phyloP scores from a whole-genome alignment of 805 yeast species.

The Wickerhamiella kazuoi region DNA sequence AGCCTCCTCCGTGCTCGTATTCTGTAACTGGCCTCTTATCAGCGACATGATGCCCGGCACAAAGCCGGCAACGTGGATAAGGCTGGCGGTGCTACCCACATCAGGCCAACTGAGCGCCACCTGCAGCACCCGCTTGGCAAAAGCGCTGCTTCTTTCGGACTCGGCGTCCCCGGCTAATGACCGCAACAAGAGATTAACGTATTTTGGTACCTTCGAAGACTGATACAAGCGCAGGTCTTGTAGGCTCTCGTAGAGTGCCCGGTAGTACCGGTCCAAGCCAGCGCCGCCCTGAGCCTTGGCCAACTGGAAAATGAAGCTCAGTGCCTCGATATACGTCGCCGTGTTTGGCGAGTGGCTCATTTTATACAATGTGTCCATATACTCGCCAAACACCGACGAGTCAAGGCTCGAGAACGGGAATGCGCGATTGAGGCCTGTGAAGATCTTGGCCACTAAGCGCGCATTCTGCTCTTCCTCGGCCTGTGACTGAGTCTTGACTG shows the following conservation, averaged over 20 bases:
- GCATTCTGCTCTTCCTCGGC: constrained; percentile 55
- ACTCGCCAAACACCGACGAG: constrained; percentile 46
- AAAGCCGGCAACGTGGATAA: constrained; percentile 10
- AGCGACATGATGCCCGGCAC: constrained; percentile 67
- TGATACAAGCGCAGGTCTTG: constrained; percentile 64
- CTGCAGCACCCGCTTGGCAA: constrained; percentile 79
- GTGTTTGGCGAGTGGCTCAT: constrained; percentile 90
- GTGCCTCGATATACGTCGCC: constrained; percentile 85
- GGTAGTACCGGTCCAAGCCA: constrained; percentile 43
- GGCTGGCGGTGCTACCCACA: constrained; percentile 41
- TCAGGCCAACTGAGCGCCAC: constrained; percentile 73
- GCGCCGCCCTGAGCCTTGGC: constrained; percentile 31
- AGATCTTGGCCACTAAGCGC: constrained; percentile 70
- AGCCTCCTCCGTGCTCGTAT: neutral
- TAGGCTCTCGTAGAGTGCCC: constrained; percentile 77
- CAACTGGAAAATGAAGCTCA: constrained; percentile 69
- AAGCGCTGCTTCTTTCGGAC: constrained; percentile 56
- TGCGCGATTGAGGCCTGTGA: constrained; percentile 91
- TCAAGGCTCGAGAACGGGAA: constrained; percentile 75
- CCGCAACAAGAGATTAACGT: constrained; percentile 69
- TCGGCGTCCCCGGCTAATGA: constrained; percentile 47
- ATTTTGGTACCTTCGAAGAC: constrained; percentile 89
- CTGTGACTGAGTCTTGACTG: constrained; percentile 16
- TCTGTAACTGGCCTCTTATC: constrained; percentile 24
- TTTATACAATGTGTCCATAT: constrained; percentile 66